phyloP scores from a whole-genome alignment of 2,329 filamentous ascomycete genomes.

The Epichloe gansuensis region DNA sequence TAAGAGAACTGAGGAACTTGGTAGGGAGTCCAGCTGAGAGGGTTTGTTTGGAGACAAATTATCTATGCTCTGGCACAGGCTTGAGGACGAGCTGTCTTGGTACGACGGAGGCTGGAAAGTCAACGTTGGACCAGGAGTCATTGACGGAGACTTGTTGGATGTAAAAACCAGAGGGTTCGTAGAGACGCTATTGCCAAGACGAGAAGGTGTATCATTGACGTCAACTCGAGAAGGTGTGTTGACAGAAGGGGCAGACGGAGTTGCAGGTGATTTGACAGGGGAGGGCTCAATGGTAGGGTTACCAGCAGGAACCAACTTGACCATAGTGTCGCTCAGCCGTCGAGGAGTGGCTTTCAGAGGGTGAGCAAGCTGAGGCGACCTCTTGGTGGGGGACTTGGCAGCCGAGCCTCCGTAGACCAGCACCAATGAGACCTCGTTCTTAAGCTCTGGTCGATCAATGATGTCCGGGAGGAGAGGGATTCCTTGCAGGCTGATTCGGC shows the following conservation, averaged over 20 bases:
- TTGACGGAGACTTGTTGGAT: not conserved
- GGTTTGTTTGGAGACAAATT: not conserved
- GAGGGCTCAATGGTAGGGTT: constrained; percentile 16
- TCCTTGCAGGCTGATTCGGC: constrained; percentile 9
- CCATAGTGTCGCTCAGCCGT: constrained; percentile 17
- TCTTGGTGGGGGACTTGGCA: constrained; percentile 21
- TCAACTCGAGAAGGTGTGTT: constrained; percentile 2
- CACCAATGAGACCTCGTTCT: constrained; percentile 13
- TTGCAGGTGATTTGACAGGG: constrained; percentile 18
- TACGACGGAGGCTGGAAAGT: not conserved
- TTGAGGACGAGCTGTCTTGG: not conserved
- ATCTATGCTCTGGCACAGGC: not conserved
- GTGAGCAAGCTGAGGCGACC: constrained; percentile 14
- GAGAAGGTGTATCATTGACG: not conserved
- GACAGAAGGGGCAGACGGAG: constrained; percentile 16
- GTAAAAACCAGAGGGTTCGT: not conserved
- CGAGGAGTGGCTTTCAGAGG: constrained; percentile 15
- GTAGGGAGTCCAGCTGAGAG: not conserved
- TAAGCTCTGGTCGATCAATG: constrained; percentile 17
- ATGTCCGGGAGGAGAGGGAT: constrained; percentile 16
- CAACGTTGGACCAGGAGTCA: not conserved
- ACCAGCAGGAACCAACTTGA: constrained; percentile 17
- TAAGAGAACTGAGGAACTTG: not conserved
- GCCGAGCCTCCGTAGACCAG: constrained; percentile 11
- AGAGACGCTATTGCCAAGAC: not conserved